These are phyloP conservation scores for Trichophyton schoenleinii DNA, from an alignment of 2,329 filamentous ascomycete genomes.

Conservation along the genomic window DNA sequence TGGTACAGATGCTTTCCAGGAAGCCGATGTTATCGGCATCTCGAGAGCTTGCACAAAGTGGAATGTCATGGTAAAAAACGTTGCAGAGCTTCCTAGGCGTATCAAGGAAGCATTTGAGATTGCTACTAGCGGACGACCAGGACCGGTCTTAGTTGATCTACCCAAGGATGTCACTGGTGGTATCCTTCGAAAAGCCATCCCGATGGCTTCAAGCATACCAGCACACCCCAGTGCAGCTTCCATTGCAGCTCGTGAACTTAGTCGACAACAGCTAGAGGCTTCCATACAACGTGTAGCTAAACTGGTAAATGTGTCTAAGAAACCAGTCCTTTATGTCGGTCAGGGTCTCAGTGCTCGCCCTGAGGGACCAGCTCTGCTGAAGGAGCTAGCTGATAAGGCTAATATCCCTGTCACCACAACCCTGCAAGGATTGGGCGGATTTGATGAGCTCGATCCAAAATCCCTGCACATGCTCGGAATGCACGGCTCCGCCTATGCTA, in stretches of 20 bases:
- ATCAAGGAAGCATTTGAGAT: constrained; percentile 99
- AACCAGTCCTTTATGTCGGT: constrained; percentile 89
- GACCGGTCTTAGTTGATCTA: constrained; percentile 87
- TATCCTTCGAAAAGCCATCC: constrained; percentile 71
- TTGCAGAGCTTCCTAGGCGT: constrained; percentile 79
- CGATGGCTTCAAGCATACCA: constrained; percentile 59
- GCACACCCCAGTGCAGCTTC: constrained; percentile 76
- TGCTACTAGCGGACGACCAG: constrained; percentile 82
- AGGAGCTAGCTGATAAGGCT: constrained; percentile 77
- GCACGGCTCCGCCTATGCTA: constrained; percentile 94
- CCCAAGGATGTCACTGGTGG: constrained; percentile 93
- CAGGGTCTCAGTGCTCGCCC: constrained; percentile 73
- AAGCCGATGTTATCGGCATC: constrained; percentile 88
- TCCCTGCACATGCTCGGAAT: constrained; percentile 97
- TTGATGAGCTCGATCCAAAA: constrained; percentile 86
- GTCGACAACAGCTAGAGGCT: constrained; percentile 56
- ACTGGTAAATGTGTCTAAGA: constrained; percentile 78
- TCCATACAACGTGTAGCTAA: constrained; percentile 67
- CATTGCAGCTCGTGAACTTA: constrained; percentile 61
- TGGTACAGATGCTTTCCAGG: constrained; percentile 92
- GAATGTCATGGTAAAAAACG: constrained; percentile 97
- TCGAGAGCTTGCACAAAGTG: constrained; percentile 94
- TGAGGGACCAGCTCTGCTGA: constrained; percentile 66
- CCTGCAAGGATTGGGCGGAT: constrained; percentile 82
- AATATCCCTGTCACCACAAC: constrained; percentile 93